phyloP scores from a whole-genome alignment of 441 rosid genomes.

The Populus hybrid region DNA sequence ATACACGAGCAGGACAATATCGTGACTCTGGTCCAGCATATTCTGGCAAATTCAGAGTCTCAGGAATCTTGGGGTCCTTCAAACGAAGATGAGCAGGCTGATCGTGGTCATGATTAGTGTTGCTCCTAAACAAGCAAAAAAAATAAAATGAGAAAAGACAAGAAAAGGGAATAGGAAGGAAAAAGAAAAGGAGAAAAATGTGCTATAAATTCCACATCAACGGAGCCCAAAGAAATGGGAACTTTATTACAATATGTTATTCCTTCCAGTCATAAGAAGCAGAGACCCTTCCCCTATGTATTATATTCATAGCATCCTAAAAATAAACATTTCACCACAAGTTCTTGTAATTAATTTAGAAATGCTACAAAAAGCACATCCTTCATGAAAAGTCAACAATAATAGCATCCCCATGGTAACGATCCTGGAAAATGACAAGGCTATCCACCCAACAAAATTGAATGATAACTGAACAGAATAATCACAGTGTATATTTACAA shows the following conservation, averaged over 20 bases:
- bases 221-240: background rate
- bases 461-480: background rate
- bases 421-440: background rate
- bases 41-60: conserved; percentile 66
- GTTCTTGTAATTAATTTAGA: background rate
- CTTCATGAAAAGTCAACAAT: background rate
- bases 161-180: background rate
- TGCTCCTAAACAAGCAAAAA: conserved; percentile 60
- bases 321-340: background rate
- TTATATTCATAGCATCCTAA: background rate
- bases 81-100: conserved; percentile 85
- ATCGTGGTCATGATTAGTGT: conserved; percentile 91
- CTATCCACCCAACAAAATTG: background rate
- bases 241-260: background rate
- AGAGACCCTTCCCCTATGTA: background rate
- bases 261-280: background rate
- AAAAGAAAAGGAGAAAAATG: background rate
- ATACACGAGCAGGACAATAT: conserved; percentile 96
- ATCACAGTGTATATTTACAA: background rate
- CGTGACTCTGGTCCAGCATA: conserved; percentile 87
- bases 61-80: conserved; percentile 65
- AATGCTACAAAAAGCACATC: background rate
- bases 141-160: background rate
- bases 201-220: background rate
- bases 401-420: background rate